Evolutionary conservation across 768 basidiomycete genomes (phyloP).

Genomic region (Pisolithus orientalis): DNA sequence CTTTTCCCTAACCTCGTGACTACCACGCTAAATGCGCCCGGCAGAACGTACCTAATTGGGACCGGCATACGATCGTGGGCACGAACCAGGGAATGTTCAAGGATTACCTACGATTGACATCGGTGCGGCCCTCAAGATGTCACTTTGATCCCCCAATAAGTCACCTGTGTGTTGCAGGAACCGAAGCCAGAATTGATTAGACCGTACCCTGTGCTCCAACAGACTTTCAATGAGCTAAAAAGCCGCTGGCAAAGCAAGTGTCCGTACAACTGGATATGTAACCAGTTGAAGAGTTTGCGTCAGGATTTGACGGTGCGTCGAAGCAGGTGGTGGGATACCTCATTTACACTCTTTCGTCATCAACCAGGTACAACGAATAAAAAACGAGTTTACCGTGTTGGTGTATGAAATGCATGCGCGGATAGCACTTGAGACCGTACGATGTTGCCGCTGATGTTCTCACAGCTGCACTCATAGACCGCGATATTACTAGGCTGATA

Average conservation of each 20-base stretch:
- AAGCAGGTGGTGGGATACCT: slow-evolving; percentile 7
- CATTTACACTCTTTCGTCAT: slow-evolving; percentile 5
- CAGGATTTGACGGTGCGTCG: slow-evolving; percentile 92
- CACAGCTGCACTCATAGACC: slow-evolving; percentile 13
- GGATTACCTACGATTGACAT: slow-evolving; percentile 90
- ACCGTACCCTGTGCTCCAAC: slow-evolving; percentile 76
- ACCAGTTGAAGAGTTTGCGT: slow-evolving; percentile 94
- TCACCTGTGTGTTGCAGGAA: slow-evolving; percentile 48
- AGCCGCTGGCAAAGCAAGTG: slow-evolving; percentile 76
- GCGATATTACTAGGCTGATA: slow-evolving; percentile 61
- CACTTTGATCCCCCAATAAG: slow-evolving; percentile 3
- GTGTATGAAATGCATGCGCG: slow-evolving; percentile 99
- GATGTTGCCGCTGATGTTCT: slow-evolving; percentile 14
- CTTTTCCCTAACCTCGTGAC: not conserved
- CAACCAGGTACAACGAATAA: slow-evolving; percentile 90
- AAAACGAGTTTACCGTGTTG: slow-evolving; percentile 94
- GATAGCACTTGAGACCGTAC: slow-evolving; percentile 88
- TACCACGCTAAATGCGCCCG: not conserved
- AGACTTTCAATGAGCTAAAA: slow-evolving; percentile 84
- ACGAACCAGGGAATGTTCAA: slow-evolving; percentile 88
- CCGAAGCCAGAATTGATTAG: slow-evolving; percentile 93
- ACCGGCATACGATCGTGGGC: slow-evolving; percentile 91
- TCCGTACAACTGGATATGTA: slow-evolving; percentile 87
- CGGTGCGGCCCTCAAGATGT: slow-evolving; percentile 40
- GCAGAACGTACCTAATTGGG: slow-evolving; percentile 97